A percentile compares a stretch with the other conserved stretches of the same genome.
These are phyloP conservation scores for Cyclotella cryptica DNA, from an alignment of 108 stramenopile species.

Conservation along the genomic window DNA sequence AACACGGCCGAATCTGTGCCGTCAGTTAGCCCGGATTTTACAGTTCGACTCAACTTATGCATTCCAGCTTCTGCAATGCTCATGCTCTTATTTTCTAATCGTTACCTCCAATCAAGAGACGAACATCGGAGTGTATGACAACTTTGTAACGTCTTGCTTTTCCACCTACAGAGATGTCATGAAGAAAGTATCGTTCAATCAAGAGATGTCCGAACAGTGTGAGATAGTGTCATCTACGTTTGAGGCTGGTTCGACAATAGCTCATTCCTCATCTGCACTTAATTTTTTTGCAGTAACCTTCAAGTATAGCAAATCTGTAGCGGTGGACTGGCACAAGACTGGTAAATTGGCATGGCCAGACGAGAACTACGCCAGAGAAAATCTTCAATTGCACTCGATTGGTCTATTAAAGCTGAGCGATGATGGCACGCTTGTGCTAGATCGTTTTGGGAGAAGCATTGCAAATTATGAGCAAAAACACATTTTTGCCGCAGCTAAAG, in stretches of 20 bases:
- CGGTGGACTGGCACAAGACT: constrained; percentile 2
- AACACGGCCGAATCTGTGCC: too few relatives aligned
- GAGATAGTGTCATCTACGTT: background rate
- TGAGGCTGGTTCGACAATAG: background rate
- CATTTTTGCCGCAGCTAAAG: constrained; percentile 53
- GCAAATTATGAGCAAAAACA: constrained; percentile 58
- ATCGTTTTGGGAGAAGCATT: constrained; percentile 44
- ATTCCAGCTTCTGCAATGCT: too few relatives aligned
- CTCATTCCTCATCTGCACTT: background rate
- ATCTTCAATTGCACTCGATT: constrained; percentile 67
- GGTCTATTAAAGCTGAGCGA: constrained; percentile 51
- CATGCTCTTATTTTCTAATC: too few relatives aligned
- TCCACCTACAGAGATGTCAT: constrained; percentile 51
- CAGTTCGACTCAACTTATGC: too few relatives aligned
- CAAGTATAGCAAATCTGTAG: constrained; percentile 22
- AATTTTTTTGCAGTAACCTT: constrained; percentile 5
- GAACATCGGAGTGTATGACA: constrained; percentile 51
- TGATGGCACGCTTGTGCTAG: constrained; percentile 53
- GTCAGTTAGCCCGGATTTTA: too few relatives aligned
- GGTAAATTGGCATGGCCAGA: constrained; percentile 39
- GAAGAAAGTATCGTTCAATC: constrained; percentile 40
- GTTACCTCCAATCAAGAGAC: constrained; percentile 13
- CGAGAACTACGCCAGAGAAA: constrained; percentile 69
- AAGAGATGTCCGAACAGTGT: constrained; percentile 46
- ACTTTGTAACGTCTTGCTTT: constrained; percentile 48